Evolutionary conservation across 176 grass and related monocot genomes (phyloP).

Genomic region (Triticum dicoccoides): DNA sequence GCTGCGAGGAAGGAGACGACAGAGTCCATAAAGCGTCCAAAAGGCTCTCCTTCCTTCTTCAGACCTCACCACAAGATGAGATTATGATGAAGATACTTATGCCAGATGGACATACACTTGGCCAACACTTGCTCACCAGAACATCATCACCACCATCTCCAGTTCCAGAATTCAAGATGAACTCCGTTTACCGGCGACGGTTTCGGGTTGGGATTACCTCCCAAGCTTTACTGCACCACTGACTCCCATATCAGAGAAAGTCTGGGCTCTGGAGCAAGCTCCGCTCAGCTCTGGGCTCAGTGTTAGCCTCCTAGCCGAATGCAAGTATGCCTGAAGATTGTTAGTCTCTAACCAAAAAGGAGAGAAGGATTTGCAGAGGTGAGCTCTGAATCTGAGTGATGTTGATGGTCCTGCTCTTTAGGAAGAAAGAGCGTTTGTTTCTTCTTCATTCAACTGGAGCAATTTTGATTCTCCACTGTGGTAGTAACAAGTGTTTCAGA

Average conservation of each 20-base stretch:
- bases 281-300: not conserved
- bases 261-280: not conserved
- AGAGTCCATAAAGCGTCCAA: not conserved
- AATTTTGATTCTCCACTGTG: not conserved
- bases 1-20: not conserved
- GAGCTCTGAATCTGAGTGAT: not conserved
- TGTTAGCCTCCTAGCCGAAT: too few relatives aligned
- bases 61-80: not conserved
- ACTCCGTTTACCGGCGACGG: not conserved
- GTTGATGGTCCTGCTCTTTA: not conserved
- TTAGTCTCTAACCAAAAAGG: not conserved
- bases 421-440: not conserved
- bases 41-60: not conserved
- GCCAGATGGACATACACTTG: not conserved
- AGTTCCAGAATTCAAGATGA: not conserved
- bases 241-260: not conserved
- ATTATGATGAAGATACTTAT: not conserved
- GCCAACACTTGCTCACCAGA: not conserved
- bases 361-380: not conserved
- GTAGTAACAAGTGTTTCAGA: constrained; percentile 3
- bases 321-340: not conserved
- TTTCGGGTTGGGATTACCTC: not conserved
- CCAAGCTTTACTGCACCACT: not conserved
- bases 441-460: not conserved
- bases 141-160: not conserved